Conservation (phyloP, 345 rosid species). For the Balakata baccata region DNA sequence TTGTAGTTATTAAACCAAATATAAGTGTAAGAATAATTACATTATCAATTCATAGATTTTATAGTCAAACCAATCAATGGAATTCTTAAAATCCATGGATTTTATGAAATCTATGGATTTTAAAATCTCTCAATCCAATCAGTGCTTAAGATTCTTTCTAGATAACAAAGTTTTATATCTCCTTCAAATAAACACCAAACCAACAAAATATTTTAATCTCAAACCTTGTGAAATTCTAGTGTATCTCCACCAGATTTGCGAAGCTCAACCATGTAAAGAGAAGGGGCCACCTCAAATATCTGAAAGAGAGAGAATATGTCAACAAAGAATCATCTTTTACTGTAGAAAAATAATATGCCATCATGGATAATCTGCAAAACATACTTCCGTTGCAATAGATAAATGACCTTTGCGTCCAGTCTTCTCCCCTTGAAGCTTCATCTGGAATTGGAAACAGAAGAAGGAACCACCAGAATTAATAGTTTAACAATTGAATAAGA, state of each 20-base stretch:
- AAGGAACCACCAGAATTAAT: constrained; percentile 7
- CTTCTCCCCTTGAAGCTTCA: constrained; percentile 90
- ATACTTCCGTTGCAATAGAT: constrained; percentile 87
- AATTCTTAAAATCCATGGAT: too few species aligned
- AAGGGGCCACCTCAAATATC: constrained; percentile 97
- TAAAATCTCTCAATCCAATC: too few species aligned
- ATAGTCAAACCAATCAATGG: too few species aligned
- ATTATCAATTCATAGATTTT: too few species aligned
- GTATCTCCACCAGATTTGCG: constrained; percentile 96
- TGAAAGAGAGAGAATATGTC: constrained; percentile 16
- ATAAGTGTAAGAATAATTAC: too few species aligned
- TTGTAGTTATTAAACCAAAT: too few species aligned
- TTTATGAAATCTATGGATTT: too few species aligned
- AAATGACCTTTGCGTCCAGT: constrained; percentile 99
- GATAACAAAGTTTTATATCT: neutral
- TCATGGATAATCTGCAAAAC: constrained; percentile 4
- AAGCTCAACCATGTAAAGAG: constrained; percentile 91
- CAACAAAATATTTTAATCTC: neutral
- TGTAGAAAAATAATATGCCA: neutral
- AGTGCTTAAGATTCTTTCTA: neutral
- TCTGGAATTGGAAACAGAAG: constrained; percentile 34
- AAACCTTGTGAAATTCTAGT: constrained; percentile 93
- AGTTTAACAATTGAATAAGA: constrained; percentile 4
- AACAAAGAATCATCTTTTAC: neutral
- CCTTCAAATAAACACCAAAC: neutral